Conservation (phyloP, 2,329 filamentous ascomycete species). For the Fusarium sp. region DNA sequence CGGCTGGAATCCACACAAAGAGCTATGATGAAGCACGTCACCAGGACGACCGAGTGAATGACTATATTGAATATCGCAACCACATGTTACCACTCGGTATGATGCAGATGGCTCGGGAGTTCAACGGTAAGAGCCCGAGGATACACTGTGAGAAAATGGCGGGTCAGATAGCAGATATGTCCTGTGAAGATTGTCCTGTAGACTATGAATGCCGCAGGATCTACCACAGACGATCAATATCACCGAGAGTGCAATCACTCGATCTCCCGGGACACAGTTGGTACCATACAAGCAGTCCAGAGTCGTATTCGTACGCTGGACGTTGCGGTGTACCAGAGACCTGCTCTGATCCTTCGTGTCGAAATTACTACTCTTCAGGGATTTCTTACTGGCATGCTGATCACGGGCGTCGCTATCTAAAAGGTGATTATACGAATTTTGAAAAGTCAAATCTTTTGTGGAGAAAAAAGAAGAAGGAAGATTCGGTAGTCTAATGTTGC, state of each 20-base stretch:
- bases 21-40: no score
- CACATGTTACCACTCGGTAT: background rate
- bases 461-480: background rate
- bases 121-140: background rate
- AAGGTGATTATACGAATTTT: no score
- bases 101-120: background rate
- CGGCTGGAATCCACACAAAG: no score
- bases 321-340: background rate
- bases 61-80: background rate
- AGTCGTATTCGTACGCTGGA: background rate
- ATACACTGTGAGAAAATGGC: background rate
- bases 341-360: background rate
- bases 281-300: background rate
- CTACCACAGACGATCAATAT: accelerated
- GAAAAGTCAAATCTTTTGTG: background rate
- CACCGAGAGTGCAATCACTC: background rate
- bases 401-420: no score
- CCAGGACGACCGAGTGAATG: no score
- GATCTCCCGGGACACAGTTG: background rate
- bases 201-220: background rate
- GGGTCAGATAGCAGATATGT: accelerated
- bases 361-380: background rate
- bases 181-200: accelerated
- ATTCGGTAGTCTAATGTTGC: background rate
- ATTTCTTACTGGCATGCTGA: accelerated